Conservation (phyloP, 345 rosid species). For the Syzygium oleosum region DNA sequence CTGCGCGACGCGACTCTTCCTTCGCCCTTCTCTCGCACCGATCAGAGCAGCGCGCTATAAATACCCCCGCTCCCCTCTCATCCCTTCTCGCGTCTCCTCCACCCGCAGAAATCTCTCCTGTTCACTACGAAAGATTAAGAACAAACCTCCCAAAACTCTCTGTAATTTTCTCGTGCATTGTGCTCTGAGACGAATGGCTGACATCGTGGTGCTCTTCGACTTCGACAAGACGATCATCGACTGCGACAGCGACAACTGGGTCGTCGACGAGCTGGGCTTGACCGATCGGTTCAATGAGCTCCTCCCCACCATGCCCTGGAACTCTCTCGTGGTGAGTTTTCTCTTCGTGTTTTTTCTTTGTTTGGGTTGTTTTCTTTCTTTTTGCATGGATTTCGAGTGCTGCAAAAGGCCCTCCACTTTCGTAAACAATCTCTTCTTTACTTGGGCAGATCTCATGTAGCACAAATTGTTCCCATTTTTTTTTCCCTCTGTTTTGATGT, state of each 20-base stretch:
- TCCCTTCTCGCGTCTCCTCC: not conserved
- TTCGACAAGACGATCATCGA: slow-evolving; percentile 87
- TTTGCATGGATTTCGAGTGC: not conserved
- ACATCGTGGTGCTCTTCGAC: slow-evolving; percentile 56
- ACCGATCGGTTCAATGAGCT: slow-evolving; percentile 72
- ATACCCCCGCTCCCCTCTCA: not conserved
- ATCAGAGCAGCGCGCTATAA: not conserved
- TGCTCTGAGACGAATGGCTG: slow-evolving; percentile 19
- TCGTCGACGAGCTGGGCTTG: slow-evolving; percentile 64
- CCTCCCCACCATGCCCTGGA: slow-evolving; percentile 91
- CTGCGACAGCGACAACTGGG: slow-evolving; percentile 87
- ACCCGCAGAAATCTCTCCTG: not conserved
- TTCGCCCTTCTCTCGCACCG: not conserved
- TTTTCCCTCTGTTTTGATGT: not conserved
- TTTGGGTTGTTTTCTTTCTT: not conserved
- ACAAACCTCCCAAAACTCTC: not conserved
- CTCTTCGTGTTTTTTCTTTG: not conserved
- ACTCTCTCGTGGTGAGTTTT: slow-evolving; percentile 58
- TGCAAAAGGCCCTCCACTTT: not conserved
- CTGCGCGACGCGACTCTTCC: no score
- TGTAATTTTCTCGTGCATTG: not conserved
- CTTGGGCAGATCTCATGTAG: not conserved
- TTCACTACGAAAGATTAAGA: not conserved
- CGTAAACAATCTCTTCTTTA: not conserved
- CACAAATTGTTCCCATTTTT: not conserved